phyloP scores from a whole-genome alignment of 208 protist species.

The Acanthamoeba triangularis region DNA sequence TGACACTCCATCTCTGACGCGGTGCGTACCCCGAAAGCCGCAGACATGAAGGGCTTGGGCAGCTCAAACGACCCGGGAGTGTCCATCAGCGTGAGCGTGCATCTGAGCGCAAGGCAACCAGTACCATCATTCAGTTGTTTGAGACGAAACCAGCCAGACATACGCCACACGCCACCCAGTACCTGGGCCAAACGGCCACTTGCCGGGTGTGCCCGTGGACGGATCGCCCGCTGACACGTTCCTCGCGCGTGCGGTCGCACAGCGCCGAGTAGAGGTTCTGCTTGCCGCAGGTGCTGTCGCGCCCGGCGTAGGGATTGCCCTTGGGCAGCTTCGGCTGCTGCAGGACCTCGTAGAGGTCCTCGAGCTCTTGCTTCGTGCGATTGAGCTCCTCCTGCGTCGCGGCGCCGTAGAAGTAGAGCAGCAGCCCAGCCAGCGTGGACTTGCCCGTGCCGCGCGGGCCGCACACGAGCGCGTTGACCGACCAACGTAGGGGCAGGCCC shows the following conservation, averaged over 20 bases:
- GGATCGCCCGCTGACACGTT: not conserved
- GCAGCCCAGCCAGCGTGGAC: constrained; percentile 19
- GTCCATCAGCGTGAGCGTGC: constrained; percentile 28
- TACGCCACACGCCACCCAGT: not conserved
- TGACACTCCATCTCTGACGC: not conserved
- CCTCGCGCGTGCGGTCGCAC: not conserved
- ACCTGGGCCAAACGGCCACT: not conserved
- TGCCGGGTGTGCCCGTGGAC: not conserved
- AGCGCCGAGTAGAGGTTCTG: not conserved
- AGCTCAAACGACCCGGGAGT: not conserved
- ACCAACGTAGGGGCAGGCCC: not conserved
- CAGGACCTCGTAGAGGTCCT: not conserved
- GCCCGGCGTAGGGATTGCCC: not conserved
- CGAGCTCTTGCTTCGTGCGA: not conserved
- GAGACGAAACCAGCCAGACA: not conserved
- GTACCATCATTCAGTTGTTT: not conserved
- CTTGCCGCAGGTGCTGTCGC: not conserved
- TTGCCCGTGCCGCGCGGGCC: constrained; percentile 10
- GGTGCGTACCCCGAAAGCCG: not conserved
- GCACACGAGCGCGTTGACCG: not conserved
- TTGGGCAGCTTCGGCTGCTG: not conserved
- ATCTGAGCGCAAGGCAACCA: not conserved
- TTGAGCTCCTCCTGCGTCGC: not conserved
- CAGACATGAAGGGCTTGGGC: not conserved
- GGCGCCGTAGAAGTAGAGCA: constrained; percentile 10